phyloP scores from a whole-genome alignment of 495 filamentous ascomycete genomes.

The Astrothelium subdiscretum region DNA sequence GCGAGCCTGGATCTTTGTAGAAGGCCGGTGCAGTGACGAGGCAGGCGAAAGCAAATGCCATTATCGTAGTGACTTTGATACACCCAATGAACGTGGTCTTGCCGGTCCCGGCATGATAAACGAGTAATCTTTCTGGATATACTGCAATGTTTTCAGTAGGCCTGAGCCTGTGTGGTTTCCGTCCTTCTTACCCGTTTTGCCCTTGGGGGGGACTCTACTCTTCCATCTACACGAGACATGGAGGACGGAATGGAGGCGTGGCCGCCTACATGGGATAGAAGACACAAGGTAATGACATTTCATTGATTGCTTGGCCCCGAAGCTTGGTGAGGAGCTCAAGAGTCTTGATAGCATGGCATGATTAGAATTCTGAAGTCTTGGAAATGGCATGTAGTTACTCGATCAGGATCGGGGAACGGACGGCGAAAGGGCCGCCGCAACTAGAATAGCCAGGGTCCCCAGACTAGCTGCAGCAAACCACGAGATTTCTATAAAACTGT shows the following conservation, averaged over 20 bases:
- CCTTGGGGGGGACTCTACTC: neutral
- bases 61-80: slow-evolving; percentile 58
- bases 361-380: neutral
- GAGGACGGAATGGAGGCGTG: neutral
- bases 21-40: slow-evolving; percentile 50
- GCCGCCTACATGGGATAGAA: neutral
- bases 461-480: too few species aligned
- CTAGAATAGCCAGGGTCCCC: too few species aligned
- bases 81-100: slow-evolving; percentile 54
- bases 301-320: neutral
- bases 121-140: slow-evolving; percentile 49
- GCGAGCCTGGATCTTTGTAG: slow-evolving; percentile 36
- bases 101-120: slow-evolving; percentile 62
- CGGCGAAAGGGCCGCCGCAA: too few species aligned
- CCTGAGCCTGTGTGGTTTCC: neutral
- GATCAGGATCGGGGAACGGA: neutral
- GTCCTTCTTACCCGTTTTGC: neutral
- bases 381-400: neutral
- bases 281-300: neutral
- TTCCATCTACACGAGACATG: neutral
- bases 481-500: too few species aligned
- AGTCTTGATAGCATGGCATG: neutral
- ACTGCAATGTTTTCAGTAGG: neutral
- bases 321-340: neutral
- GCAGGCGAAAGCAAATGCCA: slow-evolving; percentile 53